These are phyloP conservation scores for Eimeria praecox DNA, from an alignment of 169 alveolate genomes.

Conservation along the genomic window DNA sequence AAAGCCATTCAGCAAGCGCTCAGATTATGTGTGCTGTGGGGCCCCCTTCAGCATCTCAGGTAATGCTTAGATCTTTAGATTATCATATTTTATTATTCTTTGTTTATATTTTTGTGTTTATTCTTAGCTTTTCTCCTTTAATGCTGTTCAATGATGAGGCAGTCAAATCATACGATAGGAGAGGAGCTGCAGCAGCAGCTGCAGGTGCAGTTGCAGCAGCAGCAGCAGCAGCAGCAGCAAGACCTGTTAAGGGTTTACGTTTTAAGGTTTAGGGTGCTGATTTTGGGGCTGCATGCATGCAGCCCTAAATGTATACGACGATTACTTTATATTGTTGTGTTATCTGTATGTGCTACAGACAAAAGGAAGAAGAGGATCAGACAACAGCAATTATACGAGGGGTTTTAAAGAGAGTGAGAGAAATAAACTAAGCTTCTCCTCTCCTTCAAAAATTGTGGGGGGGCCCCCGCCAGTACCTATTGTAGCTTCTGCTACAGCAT, in stretches of 20 bases:
- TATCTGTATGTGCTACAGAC: not conserved
- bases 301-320: too few species aligned
- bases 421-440: too few species aligned
- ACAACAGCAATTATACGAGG: too few species aligned
- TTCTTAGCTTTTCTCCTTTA: too few species aligned
- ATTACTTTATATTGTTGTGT: too few species aligned
- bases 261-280: not conserved
- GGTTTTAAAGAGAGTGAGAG: too few species aligned
- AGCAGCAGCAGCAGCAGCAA: slow-evolving; percentile 7
- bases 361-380: too few species aligned
- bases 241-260: not conserved
- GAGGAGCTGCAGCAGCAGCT: slow-evolving; percentile 41
- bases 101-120: too few species aligned
- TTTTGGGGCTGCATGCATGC: not conserved
- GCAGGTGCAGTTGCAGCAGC: not conserved
- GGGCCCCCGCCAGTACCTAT: too few species aligned
- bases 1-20: slow-evolving; percentile 21
- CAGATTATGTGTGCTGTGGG: not conserved
- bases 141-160: not conserved
- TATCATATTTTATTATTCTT: too few species aligned
- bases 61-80: too few species aligned
- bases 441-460: too few species aligned
- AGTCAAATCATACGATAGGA: not conserved
- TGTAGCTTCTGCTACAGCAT: not conserved
- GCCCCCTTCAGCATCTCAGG: not conserved